Evolutionary conservation across 768 basidiomycete species (phyloP).

Genomic region (Paxillus ammoniavirescens): DNA sequence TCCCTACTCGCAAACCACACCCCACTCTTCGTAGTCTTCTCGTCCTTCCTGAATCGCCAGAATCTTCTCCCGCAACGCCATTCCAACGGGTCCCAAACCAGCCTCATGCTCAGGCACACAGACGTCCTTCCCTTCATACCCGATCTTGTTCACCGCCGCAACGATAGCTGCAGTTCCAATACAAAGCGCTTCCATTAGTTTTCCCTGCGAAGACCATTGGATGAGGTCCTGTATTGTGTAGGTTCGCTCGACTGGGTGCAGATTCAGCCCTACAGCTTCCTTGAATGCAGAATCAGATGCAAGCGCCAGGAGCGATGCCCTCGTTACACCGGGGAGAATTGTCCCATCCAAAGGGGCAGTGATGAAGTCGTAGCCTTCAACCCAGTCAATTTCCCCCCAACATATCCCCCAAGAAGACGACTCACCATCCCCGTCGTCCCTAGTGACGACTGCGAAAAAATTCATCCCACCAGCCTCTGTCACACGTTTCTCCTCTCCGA

Average conservation of each 20-base stretch:
- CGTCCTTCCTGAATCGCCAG: constrained; percentile 74
- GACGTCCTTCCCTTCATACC: constrained; percentile 65
- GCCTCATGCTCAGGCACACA: constrained; percentile 55
- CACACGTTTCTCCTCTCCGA: constrained; percentile 54
- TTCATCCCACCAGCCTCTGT: constrained; percentile 81
- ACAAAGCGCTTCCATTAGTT: constrained; percentile 79
- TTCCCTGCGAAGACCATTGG: constrained; percentile 53
- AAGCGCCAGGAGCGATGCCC: constrained; percentile 78
- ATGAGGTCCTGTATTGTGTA: constrained; percentile 63
- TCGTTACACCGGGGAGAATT: constrained; percentile 90
- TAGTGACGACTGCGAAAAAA: constrained; percentile 64
- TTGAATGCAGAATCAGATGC: constrained; percentile 58
- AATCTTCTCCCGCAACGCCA: constrained; percentile 69
- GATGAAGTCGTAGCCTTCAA: constrained; percentile 69
- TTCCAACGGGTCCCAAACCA: constrained; percentile 57
- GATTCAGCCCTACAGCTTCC: constrained; percentile 18
- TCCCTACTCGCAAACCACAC: constrained; percentile 34
- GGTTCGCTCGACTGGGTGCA: constrained; percentile 53
- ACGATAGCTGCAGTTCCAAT: constrained; percentile 84
- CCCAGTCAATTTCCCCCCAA: background rate
- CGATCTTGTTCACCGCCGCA: constrained; percentile 68
- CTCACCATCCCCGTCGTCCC: constrained; percentile 53
- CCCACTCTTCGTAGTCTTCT: constrained; percentile 63
- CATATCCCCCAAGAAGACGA: background rate
- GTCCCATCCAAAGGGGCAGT: constrained; percentile 90